phyloP scores from a whole-genome alignment of 2,329 filamentous ascomycete species.

The Clonostachys sp. region DNA sequence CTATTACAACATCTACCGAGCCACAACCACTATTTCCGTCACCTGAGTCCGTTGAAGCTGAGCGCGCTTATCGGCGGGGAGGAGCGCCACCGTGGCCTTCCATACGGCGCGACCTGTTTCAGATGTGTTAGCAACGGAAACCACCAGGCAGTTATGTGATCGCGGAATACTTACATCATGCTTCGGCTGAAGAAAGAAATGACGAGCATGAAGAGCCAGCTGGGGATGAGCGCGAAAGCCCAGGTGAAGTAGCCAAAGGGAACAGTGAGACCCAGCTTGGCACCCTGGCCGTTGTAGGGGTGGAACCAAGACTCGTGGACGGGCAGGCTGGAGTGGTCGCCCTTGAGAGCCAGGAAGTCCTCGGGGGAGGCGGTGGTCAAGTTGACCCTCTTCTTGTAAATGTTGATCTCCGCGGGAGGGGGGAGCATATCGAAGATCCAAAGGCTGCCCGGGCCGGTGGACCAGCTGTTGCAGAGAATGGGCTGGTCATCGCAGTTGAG shows the following conservation, averaged over 20 bases:
- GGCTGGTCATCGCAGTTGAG: conserved; percentile 72
- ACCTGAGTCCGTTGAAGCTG: background rate
- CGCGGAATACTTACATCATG: conserved; percentile 61
- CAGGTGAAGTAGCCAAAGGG: conserved; percentile 66
- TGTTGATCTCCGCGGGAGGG: conserved; percentile 56
- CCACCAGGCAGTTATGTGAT: background rate
- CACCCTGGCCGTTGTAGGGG: conserved; percentile 66
- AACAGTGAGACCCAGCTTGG: conserved; percentile 55
- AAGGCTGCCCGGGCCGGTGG: conserved; percentile 57
- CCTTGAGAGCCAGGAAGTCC: conserved; percentile 53
- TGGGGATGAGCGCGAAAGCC: conserved; percentile 60
- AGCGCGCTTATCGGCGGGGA: background rate
- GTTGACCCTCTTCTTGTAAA: conserved; percentile 65
- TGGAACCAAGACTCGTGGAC: conserved; percentile 65
- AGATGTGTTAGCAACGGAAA: background rate
- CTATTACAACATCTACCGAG: too few species aligned
- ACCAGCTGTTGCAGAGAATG: conserved; percentile 73
- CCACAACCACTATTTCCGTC: too few species aligned
- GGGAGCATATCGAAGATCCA: conserved; percentile 67
- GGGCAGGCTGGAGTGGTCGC: conserved; percentile 39
- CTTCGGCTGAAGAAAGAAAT: conserved; percentile 69
- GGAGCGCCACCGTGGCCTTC: conserved; percentile 2
- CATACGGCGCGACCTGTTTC: conserved; percentile 30
- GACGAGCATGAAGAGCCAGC: conserved; percentile 75
- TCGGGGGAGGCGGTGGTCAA: conserved; percentile 61